A percentile compares a stretch with the other conserved stretches of the same genome.
Evolutionary conservation across 257 asterid genomes (phyloP).

Genomic region (Ophiorrhiza pumila): DNA sequence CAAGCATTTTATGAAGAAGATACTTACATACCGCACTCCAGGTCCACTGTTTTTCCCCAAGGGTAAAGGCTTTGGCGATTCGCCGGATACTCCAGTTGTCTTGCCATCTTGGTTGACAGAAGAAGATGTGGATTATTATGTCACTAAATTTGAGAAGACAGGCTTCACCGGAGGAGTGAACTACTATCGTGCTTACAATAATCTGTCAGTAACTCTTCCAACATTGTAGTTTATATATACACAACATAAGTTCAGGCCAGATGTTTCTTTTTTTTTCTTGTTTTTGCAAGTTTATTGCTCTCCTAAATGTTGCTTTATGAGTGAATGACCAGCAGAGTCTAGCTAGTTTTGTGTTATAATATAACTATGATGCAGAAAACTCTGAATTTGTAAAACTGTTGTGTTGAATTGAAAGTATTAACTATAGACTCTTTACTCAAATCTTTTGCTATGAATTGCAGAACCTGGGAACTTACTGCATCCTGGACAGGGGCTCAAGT

Average conservation of each 20-base stretch:
- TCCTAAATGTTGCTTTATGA: neutral
- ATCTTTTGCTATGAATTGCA: constrained; percentile 20
- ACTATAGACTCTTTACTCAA: neutral
- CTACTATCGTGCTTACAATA: constrained; percentile 55
- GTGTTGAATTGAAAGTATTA: neutral
- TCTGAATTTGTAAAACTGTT: neutral
- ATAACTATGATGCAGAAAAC: neutral
- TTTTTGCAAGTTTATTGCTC: neutral
- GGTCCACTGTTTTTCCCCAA: constrained; percentile 45
- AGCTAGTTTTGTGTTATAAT: neutral
- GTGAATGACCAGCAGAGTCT: neutral
- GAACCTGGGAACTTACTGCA: constrained; percentile 61
- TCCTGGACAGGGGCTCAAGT: constrained; percentile 59
- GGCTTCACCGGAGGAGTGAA: constrained; percentile 80
- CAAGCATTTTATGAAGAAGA: constrained; percentile 40
- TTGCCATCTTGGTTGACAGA: constrained; percentile 57
- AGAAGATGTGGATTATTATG: constrained; percentile 56
- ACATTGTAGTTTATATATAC: neutral
- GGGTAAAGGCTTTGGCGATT: constrained; percentile 44
- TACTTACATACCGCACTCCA: constrained; percentile 41
- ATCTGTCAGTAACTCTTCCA: constrained; percentile 31
- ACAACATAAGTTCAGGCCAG: neutral
- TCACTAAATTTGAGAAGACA: constrained; percentile 40
- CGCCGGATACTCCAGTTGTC: constrained; percentile 16
- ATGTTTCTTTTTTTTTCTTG: neutral